Base-by-base conservation (phyloP, 805 yeast genomes). In the Suhomyces pyralidae region DNA sequence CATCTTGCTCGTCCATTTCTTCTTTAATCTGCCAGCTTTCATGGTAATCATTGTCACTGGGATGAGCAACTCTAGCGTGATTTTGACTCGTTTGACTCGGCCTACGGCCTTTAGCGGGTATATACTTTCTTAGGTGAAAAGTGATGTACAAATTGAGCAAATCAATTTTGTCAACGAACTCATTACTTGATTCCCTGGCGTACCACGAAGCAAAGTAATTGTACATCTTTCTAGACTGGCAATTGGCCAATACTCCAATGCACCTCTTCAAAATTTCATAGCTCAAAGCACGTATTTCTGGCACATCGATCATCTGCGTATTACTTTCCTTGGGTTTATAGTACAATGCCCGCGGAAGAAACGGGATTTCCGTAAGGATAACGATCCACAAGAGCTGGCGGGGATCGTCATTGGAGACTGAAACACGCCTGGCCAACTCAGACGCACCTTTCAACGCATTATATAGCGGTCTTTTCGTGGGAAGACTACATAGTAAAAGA, bases 121-220 rank as follows among this genome's bases (percentile, higher is more conserved):
- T 57, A 50, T 81, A 74, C 53, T 82, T 76, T 40, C 84, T 80
- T 51, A 92, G 71, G 45, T 89, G 90, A 62, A 88, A 90, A 0
- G 96, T 86, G 36, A 91, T 79, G 67, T 87, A 90, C 20, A 90
- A 74, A 61, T 91, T 92, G 47, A 89, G 60, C 30, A 87, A 70
- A 40, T 90, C 90, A 0, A 90, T 79, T 58, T 85, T 84, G 2
- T 66, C 61, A 8, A 66, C 64, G 56, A 87, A 86, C 7, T 71
- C 76, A 0, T 65, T 67, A 0, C 58, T 51, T 0, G 84, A 68
- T 15, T 76, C 61, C 45, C 77, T 71, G 3, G 83, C 71, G 61
- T 84, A 76, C 86, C 88, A 85, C 53, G 79, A 76, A 2, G 81
- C 76, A 25, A 86, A 61, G 58, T 76, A 75, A 30, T 74, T 77